These are phyloP conservation scores for Dioscorea cayenensis DNA, from an alignment of 116 monocot species.

Conservation along the genomic window DNA sequence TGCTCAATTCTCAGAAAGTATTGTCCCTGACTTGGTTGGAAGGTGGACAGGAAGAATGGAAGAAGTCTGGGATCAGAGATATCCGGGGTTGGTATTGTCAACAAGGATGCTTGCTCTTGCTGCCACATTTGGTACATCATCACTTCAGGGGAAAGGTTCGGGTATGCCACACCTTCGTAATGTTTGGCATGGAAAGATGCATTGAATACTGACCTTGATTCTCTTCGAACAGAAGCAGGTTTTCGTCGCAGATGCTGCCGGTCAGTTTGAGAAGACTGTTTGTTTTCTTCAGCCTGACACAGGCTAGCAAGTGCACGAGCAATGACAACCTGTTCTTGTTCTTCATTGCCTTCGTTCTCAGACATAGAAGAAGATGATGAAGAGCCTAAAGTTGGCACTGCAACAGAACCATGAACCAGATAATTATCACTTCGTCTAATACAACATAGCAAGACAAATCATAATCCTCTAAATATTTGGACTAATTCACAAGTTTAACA, in stretches of 20 bases:
- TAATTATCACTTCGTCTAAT: background rate
- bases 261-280: slow-evolving; percentile 15
- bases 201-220: slow-evolving; percentile 3
- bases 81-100: slow-evolving; percentile 6
- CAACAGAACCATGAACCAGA: slow-evolving; percentile 3
- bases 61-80: slow-evolving; percentile 11
- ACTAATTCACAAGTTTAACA: background rate
- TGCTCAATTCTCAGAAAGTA: slow-evolving; percentile 10
- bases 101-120: slow-evolving; percentile 21
- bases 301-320: slow-evolving; percentile 38
- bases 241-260: slow-evolving; percentile 3
- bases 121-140: slow-evolving; percentile 39
- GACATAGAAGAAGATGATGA: slow-evolving; percentile 18
- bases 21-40: slow-evolving; percentile 18
- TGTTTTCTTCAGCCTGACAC: slow-evolving; percentile 17
- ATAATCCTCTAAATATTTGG: background rate
- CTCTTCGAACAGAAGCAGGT: background rate
- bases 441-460: background rate
- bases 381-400: slow-evolving; percentile 34
- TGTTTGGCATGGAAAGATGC: slow-evolving; percentile 17
- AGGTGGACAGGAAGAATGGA: slow-evolving; percentile 12
- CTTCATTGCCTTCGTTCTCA: slow-evolving; percentile 33
- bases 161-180: slow-evolving; percentile 19
- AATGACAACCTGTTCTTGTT: slow-evolving; percentile 37
- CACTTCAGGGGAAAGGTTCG: slow-evolving; percentile 21